Evolutionary conservation across 2,329 filamentous ascomycete species (phyloP).

Genomic region (Mollisia scopiformis): DNA sequence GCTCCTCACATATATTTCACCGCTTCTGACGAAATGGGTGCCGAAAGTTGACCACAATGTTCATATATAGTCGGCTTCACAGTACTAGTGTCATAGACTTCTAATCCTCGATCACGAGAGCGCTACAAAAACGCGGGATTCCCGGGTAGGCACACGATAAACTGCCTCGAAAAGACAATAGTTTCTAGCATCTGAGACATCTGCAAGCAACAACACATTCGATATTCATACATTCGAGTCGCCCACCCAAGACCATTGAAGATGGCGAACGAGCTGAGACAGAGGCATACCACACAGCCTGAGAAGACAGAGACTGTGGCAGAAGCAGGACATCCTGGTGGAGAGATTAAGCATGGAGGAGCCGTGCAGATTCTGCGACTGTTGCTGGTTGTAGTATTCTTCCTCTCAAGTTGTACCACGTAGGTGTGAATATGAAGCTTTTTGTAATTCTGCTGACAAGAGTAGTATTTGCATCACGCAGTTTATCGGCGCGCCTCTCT

Average conservation of each 20-base stretch:
- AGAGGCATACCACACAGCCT: conserved; percentile 25
- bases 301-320: neutral
- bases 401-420: conserved; percentile 32
- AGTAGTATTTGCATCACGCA: conserved; percentile 70
- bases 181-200: neutral
- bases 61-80: neutral
- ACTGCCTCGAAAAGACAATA: conserved; percentile 4
- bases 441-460: conserved; percentile 23
- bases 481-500: conserved; percentile 75
- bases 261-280: conserved; percentile 31
- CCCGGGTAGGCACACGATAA: conserved; percentile 25
- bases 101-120: neutral
- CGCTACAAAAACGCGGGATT: conserved; percentile 5
- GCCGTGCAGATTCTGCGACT: conserved; percentile 33
- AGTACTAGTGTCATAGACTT: neutral
- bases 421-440: conserved; percentile 22
- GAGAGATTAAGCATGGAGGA: conserved; percentile 36
- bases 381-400: conserved; percentile 32
- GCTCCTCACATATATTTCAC: neutral
- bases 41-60: conserved; percentile 7
- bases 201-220: neutral
- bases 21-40: conserved; percentile 6
- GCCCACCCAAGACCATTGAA: neutral
- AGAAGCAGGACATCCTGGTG: conserved; percentile 36
- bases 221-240: neutral